Evolutionary conservation across 2,329 filamentous ascomycete species (phyloP).

Genomic region (Rhexocercosporidium sp.): DNA sequence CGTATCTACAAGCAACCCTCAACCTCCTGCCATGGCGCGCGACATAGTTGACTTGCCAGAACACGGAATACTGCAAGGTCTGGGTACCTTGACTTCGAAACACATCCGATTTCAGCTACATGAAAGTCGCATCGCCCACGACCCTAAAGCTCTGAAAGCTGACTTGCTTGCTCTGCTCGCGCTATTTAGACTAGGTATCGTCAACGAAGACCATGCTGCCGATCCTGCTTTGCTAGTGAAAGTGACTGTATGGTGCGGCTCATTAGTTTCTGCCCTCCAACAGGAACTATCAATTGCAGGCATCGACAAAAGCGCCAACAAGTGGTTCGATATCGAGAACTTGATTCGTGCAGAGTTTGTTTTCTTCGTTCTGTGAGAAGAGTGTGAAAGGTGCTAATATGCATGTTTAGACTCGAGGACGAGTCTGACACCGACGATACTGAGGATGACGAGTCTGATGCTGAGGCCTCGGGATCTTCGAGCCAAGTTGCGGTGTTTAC

Average conservation of each 20-base stretch:
- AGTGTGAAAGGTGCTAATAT: not conserved
- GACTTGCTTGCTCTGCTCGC: not conserved
- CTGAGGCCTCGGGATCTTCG: not conserved
- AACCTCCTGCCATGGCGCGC: not conserved
- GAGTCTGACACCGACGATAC: not conserved
- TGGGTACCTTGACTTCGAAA: not conserved
- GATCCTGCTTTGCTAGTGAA: conserved; percentile 6
- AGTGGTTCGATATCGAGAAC: conserved; percentile 1
- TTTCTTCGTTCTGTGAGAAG: not conserved
- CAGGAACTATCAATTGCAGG: not conserved
- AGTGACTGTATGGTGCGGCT: not conserved
- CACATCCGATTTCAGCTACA: not conserved
- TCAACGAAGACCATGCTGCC: not conserved
- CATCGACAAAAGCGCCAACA: not conserved
- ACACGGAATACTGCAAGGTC: not conserved
- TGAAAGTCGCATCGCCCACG: not conserved
- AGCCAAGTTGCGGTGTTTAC: not conserved
- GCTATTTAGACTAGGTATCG: not conserved
- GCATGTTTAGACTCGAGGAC: not conserved
- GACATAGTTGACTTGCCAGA: not conserved
- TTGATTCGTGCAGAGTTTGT: conserved; percentile 8
- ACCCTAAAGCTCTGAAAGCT: not conserved
- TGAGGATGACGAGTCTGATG: not conserved
- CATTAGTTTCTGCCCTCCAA: not conserved
- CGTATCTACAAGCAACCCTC: not conserved